Evolutionary conservation across 2,329 filamentous ascomycete species (phyloP).

Genomic region (Talaromyces sp.): DNA sequence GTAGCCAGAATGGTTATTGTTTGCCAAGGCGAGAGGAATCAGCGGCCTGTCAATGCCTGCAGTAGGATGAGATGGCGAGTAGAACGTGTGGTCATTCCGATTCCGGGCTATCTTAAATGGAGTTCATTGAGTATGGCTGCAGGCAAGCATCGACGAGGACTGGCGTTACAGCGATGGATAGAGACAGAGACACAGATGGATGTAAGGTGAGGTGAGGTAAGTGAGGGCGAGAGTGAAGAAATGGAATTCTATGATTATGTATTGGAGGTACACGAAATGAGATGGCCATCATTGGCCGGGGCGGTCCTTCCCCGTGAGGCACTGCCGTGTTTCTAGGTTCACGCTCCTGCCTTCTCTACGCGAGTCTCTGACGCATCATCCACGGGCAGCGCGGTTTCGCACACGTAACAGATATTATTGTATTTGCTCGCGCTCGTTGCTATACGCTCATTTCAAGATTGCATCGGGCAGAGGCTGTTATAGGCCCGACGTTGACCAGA

Average conservation of each 20-base stretch:
- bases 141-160: too few relatives aligned
- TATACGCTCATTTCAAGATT: neutral
- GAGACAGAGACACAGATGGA: too few relatives aligned
- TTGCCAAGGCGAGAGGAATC: conserved; percentile 9
- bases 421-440: too few relatives aligned
- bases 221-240: too few relatives aligned
- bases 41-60: conserved; percentile 22
- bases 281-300: neutral
- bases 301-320: neutral
- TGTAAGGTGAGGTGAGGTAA: neutral
- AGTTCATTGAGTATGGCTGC: neutral
- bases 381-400: conserved; percentile 13
- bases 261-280: neutral
- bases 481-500: conserved; percentile 11
- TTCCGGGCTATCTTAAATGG: conserved; percentile 12
- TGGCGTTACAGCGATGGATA: too few relatives aligned
- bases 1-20: neutral
- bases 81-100: conserved; percentile 25
- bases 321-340: neutral
- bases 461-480: neutral
- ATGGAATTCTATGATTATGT: too few relatives aligned
- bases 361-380: neutral
- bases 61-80: conserved; percentile 25
- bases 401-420: conserved; percentile 24
- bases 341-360: neutral